Percentiles rank a stretch among this genome's conserved stretches.
These are phyloP conservation scores for Themeda triandra DNA, from an alignment of 176 grass and related monocot species.

Conservation along the genomic window DNA sequence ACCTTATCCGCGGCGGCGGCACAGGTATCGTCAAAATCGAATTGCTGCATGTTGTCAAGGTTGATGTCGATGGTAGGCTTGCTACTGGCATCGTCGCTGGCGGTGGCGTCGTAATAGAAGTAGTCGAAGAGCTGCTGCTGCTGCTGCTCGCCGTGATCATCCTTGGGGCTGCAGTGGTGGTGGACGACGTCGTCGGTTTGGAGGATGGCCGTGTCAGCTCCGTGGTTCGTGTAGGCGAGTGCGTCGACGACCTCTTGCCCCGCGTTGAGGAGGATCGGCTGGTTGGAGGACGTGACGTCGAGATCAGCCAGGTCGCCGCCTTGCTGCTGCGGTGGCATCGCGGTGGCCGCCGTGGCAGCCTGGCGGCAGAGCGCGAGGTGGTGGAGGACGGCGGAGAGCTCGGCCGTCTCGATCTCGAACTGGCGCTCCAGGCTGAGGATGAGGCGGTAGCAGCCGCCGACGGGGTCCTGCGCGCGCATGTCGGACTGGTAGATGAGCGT, in stretches of 20 bases:
- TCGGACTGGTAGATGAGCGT: slow-evolving; percentile 58
- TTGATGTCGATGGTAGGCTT: slow-evolving; percentile 32
- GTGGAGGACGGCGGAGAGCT: slow-evolving; percentile 22
- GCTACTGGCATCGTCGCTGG: slow-evolving; percentile 4
- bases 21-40: slow-evolving; percentile 23
- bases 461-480: slow-evolving; percentile 41
- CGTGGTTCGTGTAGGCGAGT: slow-evolving; percentile 26
- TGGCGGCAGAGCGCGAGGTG: slow-evolving; percentile 32
- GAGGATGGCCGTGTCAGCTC: not conserved
- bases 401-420: not conserved
- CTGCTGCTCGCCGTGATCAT: slow-evolving; percentile 17
- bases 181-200: not conserved
- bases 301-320: not conserved
- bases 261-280: slow-evolving; percentile 3
- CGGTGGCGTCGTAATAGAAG: slow-evolving; percentile 35
- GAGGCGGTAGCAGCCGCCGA: slow-evolving; percentile 31
- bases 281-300: slow-evolving; percentile 32
- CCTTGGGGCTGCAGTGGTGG: not conserved
- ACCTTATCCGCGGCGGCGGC: slow-evolving; percentile 11
- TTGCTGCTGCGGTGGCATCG: not conserved
- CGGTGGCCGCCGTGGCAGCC: not conserved
- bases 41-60: slow-evolving; percentile 23
- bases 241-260: slow-evolving; percentile 30
- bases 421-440: slow-evolving; percentile 26
- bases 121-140: slow-evolving; percentile 40